Evolutionary conservation across 1,139 yeast genomes (phyloP), one percentile per base, ranked within the genome.

Genomic region (Taphrina populina): DNA sequence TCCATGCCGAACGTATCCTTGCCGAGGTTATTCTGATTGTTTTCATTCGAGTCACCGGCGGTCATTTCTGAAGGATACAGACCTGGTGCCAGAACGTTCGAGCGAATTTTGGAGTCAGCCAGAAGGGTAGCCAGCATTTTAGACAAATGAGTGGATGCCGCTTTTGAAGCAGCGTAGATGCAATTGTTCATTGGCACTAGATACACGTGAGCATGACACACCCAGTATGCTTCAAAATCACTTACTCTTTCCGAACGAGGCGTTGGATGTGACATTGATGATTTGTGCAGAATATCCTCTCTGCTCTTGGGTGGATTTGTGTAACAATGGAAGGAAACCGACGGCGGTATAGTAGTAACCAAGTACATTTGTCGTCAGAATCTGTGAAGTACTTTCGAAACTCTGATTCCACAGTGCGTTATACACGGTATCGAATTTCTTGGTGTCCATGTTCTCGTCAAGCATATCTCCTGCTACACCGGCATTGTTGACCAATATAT

Each of bases 61-160:
- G 61, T 61, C 63, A 61, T 61, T 30, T 57, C 58, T 10, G 63
- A 61, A 7, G 63, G 63, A 46, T 36, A 61, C 52, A 60, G 47
- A 7, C 63, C 63, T 1, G 63, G 63, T 3, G 57, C 40, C 43
- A 61, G 34, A 27, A 53, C 34, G 51, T 61, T 61, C 26, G 58
- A 62, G 7, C 63, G 53, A 34, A 61, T 59, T 19, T 61, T 57
- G 51, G 59, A 58, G 29, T 54, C 59, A 23, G 57, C 29, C 21
- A 61, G 52, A 33, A 51, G 57, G 2, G 62, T 37, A 11, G 63
- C 61, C 13, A 61, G 43, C 60, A 61, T 59, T 41, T 61, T 61
- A 10, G 58, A 57, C 21, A 61, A 57, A 27, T 61, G 63, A n/a
- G 57, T 59, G 3, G 61, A 54, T 0, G 62, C 63, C 3, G 63